A percentile compares a stretch with the other conserved stretches of the same genome.
Conservation (phyloP, 2,329 filamentous ascomycete genomes). For the Exophiala spinifera region DNA sequence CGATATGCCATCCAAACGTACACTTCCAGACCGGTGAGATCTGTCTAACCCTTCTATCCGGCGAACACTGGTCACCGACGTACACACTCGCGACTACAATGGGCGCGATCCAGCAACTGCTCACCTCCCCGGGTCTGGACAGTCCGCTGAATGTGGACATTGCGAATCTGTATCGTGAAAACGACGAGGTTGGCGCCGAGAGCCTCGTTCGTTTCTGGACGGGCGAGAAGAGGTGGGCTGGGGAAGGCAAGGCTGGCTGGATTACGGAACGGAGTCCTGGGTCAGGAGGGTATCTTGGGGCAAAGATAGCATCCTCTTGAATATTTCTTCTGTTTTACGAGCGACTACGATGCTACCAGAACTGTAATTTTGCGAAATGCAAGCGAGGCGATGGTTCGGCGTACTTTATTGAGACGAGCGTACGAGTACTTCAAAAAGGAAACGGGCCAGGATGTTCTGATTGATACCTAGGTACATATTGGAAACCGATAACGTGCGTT, state of each 20-base stretch:
- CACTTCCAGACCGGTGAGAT: slow-evolving; percentile 77
- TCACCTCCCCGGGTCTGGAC: slow-evolving; percentile 45
- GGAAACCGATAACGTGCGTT: no score
- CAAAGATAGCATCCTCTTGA: background rate
- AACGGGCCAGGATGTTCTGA: no score
- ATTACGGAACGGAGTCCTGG: slow-evolving; percentile 25
- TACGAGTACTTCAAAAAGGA: no score
- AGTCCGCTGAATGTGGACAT: slow-evolving; percentile 50
- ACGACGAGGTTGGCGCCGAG: slow-evolving; percentile 45
- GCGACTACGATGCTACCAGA: background rate
- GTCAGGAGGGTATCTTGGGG: slow-evolving; percentile 26
- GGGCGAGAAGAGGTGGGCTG: slow-evolving; percentile 45
- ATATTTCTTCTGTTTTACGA: no score
- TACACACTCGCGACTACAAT: slow-evolving; percentile 65
- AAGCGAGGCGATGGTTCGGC: no score
- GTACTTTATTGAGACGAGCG: no score
- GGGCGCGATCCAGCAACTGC: slow-evolving; percentile 46
- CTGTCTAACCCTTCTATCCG: slow-evolving; percentile 80
- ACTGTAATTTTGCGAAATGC: no score
- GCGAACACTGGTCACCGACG: slow-evolving; percentile 73
- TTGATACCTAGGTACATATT: no score
- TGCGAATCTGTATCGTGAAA: slow-evolving; percentile 44
- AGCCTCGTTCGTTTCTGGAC: slow-evolving; percentile 48
- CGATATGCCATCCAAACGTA: slow-evolving; percentile 81
- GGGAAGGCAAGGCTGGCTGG: slow-evolving; percentile 31